phyloP scores from a whole-genome alignment of 495 filamentous ascomycete genomes.

The Viridothelium virens region DNA sequence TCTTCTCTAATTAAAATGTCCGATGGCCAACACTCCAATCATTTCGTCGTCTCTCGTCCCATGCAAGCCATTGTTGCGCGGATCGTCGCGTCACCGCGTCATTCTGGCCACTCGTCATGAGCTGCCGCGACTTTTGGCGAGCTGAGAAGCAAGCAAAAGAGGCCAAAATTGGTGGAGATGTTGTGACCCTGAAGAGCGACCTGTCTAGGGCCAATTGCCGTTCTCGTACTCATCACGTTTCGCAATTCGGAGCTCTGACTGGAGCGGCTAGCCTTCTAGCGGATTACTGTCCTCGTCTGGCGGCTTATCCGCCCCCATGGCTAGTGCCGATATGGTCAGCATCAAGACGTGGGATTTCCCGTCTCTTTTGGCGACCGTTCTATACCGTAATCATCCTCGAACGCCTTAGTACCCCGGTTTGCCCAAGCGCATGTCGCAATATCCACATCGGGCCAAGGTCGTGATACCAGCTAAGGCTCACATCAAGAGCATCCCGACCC shows the following conservation, averaged over 20 bases:
- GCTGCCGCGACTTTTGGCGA: background rate
- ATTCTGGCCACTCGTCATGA: background rate
- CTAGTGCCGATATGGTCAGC: background rate
- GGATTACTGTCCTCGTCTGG: background rate
- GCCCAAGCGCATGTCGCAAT: too few relatives aligned
- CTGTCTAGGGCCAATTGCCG: background rate
- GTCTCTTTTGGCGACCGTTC: too few relatives aligned
- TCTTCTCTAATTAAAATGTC: background rate
- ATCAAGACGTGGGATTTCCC: background rate
- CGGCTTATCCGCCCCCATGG: background rate
- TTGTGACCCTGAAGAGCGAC: background rate
- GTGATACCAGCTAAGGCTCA: background rate
- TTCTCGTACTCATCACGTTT: slow-evolving; percentile 2
- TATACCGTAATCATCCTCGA: too few relatives aligned
- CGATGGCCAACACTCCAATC: background rate
- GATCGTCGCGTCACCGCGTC: background rate
- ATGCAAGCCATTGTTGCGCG: background rate
- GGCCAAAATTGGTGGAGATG: background rate
- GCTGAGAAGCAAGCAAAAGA: background rate
- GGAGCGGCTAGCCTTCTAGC: background rate
- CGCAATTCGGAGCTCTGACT: slow-evolving; percentile 2
- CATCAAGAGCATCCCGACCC: background rate
- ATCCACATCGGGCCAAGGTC: background rate
- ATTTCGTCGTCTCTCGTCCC: background rate
- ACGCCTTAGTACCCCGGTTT: too few relatives aligned